Base-by-base conservation (phyloP, 371 early-diverging fungal genomes). In the Syncephalastrum monosporum region DNA sequence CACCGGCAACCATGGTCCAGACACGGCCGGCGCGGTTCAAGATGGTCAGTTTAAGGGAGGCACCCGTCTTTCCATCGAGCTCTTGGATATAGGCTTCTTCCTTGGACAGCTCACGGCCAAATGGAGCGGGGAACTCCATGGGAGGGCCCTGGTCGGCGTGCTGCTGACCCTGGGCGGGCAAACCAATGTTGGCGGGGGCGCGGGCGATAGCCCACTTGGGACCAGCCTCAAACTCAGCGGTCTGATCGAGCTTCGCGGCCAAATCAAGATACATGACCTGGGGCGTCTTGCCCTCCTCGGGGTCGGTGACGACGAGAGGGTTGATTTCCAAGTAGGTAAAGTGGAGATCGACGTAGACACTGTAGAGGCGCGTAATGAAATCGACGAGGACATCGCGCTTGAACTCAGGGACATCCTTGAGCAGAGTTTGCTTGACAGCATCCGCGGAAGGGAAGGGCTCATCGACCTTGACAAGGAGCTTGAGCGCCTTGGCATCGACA, bases 1-100 rank as follows among this genome's bases (percentile, higher is more conserved):
- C 98, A 77, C 98, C 98, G 48, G 98, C 98, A 57, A 98, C 97
- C 97, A 98, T 97, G 53, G 98, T 97, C 98, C 98, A 98, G 65
- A 98, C 87, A 63, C 96, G 91, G 21, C 98, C 98, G 12, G 86
- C 81, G 64, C 89, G 83, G 83, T 98, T 98, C 60, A 98, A 79
- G 44, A 98, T 90, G 27, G 98, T 98, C 59, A 98, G 81, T 79
- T 98, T 98, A 61, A 98, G 88, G 41, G 94, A 94, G 17, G 98
- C 97, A 60, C 98, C 98, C 13, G 98, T 98, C 87, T 98, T 98
- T 61, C 96, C 88, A 65, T 98, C 98, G 46, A 98, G 82, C 60
- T 97, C 98, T 65, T 89, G 91, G 70, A 98, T 93, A 80, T 97
- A 97, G 21, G 96, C 95, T 76, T 98, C 98, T 74, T 98, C 98